Evolutionary conservation across 768 basidiomycete genomes (phyloP).

Genomic region (Leccinum uliginosum): DNA sequence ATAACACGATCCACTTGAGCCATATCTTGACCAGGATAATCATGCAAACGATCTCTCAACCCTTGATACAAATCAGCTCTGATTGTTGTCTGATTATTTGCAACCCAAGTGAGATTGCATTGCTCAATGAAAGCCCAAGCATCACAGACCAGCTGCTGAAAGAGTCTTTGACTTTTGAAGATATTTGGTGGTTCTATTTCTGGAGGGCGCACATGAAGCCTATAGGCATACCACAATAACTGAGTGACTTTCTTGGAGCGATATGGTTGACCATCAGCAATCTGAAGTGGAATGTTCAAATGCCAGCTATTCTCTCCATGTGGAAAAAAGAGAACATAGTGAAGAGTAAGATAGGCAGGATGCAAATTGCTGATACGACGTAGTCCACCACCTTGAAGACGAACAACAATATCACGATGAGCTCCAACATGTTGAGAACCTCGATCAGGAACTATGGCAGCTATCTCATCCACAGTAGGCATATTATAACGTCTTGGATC

Average conservation of each 20-base stretch:
- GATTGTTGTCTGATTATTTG: not conserved
- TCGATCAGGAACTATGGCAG: not conserved
- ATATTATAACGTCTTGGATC: not conserved
- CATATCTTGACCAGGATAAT: not conserved
- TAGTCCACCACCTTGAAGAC: not conserved
- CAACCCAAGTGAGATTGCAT: not conserved
- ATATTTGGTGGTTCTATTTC: not conserved
- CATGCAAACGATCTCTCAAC: not conserved
- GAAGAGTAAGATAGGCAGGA: not conserved
- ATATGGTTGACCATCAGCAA: not conserved
- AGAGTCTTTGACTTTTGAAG: not conserved
- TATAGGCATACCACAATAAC: not conserved
- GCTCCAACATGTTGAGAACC: not conserved
- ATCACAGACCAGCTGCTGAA: not conserved
- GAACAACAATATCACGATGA: not conserved
- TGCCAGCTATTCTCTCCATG: not conserved
- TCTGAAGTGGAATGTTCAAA: not conserved
- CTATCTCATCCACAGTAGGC: not conserved
- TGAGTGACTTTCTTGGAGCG: not conserved
- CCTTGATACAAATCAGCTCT: not conserved
- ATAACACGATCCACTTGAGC: not conserved
- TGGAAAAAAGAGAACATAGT: not conserved
- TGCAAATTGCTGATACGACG: not conserved
- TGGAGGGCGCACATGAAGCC: not conserved
- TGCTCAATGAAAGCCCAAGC: not conserved